Conservation (phyloP, 2,329 filamentous ascomycete species). For the Botrytis tulipae region DNA sequence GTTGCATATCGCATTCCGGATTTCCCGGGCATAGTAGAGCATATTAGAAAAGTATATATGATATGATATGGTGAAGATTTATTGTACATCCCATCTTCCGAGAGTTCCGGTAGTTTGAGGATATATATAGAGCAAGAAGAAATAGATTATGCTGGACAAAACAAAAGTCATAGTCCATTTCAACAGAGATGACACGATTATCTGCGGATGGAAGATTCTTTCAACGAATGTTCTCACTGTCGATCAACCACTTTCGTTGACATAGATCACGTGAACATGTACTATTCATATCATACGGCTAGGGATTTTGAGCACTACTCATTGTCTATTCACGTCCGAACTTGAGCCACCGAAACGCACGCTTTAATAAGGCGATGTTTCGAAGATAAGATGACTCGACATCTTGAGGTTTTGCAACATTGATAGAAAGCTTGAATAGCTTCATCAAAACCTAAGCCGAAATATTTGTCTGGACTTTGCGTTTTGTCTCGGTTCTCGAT, state of each 20-base stretch:
- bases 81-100: not conserved
- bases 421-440: not conserved
- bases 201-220: not conserved
- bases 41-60: not conserved
- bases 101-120: not conserved
- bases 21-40: not conserved
- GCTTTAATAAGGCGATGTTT: not conserved
- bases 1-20: not conserved
- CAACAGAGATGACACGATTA: not conserved
- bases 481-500: not conserved
- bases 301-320: not conserved
- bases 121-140: not conserved
- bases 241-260: not conserved
- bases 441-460: not conserved
- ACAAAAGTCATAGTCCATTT: not conserved
- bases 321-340: not conserved
- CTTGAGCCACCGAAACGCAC: not conserved
- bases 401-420: not conserved
- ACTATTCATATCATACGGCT: not conserved
- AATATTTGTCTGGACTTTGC: not conserved
- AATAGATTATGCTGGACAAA: not conserved
- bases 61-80: not conserved
- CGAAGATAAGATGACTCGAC: not conserved
- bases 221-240: not conserved
- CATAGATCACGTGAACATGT: not conserved